Percentiles rank a stretch among this genome's conserved stretches.
Conservation (phyloP, 2,329 filamentous ascomycete species). For the Karstenula rhodostoma region DNA sequence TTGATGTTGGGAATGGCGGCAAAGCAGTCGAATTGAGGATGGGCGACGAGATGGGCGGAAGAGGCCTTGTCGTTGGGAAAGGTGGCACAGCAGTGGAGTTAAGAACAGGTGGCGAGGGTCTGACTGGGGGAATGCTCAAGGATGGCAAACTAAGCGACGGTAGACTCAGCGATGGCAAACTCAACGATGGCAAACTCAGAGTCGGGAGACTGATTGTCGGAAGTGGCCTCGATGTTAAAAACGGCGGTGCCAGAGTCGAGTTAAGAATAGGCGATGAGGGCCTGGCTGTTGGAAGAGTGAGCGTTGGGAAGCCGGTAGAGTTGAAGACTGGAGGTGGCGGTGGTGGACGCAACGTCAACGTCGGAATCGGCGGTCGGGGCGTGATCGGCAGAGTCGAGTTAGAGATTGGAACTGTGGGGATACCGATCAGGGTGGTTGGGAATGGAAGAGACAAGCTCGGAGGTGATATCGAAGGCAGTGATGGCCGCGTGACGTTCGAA, state of each 20-base stretch:
- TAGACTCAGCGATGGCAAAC: background rate
- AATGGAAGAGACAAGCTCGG: background rate
- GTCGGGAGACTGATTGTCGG: background rate
- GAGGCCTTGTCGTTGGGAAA: background rate
- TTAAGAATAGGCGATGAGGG: background rate
- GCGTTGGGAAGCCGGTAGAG: slow-evolving; percentile 3
- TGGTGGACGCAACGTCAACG: background rate
- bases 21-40: background rate
- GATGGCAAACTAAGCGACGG: background rate
- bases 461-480: background rate
- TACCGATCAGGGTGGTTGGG: background rate
- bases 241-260: background rate
- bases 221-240: background rate
- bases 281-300: background rate
- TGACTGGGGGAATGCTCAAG: background rate
- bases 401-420: background rate
- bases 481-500: background rate
- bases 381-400: slow-evolving; percentile 1
- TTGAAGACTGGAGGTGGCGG: slow-evolving; percentile 3
- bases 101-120: background rate
- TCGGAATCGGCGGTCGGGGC: background rate
- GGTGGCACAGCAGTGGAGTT: slow-evolving; percentile 1
- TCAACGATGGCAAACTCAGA: background rate
- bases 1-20: background rate
- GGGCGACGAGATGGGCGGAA: background rate